phyloP scores from a whole-genome alignment of 768 basidiomycete species.

The Rhizopogon rudus region DNA sequence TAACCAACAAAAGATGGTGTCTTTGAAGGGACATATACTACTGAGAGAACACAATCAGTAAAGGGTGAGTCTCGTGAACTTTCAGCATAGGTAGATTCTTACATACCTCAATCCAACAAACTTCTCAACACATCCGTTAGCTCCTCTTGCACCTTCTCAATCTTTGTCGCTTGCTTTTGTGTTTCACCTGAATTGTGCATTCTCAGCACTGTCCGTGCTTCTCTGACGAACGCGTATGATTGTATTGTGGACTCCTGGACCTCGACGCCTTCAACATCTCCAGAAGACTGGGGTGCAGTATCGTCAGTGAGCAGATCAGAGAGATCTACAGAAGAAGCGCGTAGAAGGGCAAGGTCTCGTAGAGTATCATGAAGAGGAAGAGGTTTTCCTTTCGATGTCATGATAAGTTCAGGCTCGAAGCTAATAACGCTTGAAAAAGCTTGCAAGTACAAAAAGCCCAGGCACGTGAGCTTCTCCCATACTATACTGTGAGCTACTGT shows the following conservation, averaged over 20 bases:
- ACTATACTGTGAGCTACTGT: too few species aligned
- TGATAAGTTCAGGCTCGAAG: too few species aligned
- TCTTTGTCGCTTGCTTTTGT: constrained; percentile 44
- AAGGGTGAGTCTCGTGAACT: not conserved
- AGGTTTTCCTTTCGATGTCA: constrained; percentile 34
- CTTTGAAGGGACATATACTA: not conserved
- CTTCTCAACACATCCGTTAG: constrained; percentile 48
- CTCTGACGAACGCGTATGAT: constrained; percentile 56
- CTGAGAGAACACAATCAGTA: not conserved
- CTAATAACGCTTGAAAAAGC: too few species aligned
- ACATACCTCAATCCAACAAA: constrained; percentile 13
- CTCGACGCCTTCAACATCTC: constrained; percentile 1
- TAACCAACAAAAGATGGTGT: not conserved
- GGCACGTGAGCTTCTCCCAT: too few species aligned
- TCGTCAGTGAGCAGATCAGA: constrained; percentile 22
- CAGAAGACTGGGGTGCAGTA: not conserved
- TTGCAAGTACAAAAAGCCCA: too few species aligned
- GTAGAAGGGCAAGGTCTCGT: constrained; percentile 68
- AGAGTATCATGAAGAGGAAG: constrained; percentile 57
- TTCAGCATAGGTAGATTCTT: not conserved
- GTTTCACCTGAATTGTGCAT: constrained; percentile 48
- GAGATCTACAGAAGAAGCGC: constrained; percentile 49
- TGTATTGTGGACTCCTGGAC: constrained; percentile 23
- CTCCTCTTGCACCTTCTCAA: constrained; percentile 51
- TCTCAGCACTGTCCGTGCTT: constrained; percentile 53